phyloP scores from a whole-genome alignment of 257 asterid genomes.

The Lycium ferocissimum region DNA sequence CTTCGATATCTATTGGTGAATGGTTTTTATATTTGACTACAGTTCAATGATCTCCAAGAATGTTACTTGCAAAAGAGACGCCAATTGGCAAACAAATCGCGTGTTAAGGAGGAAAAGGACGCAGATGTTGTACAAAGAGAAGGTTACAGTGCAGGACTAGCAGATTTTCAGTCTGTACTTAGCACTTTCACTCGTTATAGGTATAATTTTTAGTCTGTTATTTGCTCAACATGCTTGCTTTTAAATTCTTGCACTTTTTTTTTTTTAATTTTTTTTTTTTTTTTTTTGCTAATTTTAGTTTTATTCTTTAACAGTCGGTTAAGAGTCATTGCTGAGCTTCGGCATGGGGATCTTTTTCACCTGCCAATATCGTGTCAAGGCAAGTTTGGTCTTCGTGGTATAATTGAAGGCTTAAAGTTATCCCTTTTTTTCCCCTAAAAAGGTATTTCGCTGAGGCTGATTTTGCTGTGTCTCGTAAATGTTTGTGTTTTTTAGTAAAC shows the following conservation, averaged over 20 bases:
- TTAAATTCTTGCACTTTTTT: slow-evolving; percentile 34
- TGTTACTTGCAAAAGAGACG: slow-evolving; percentile 84
- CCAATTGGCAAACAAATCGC: slow-evolving; percentile 49
- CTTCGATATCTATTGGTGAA: slow-evolving; percentile 33
- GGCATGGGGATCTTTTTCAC: slow-evolving; percentile 83
- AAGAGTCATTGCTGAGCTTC: slow-evolving; percentile 82
- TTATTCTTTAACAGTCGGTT: slow-evolving; percentile 65
- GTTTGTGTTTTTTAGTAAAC: not conserved
- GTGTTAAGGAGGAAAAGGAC: slow-evolving; percentile 53
- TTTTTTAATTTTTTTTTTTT: slow-evolving; percentile 3
- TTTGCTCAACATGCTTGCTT: slow-evolving; percentile 27
- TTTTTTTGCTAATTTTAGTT: not conserved
- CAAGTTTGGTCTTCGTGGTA: slow-evolving; percentile 36
- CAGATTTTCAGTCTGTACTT: slow-evolving; percentile 82
- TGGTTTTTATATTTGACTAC: slow-evolving; percentile 41
- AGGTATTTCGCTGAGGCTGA: not conserved
- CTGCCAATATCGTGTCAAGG: slow-evolving; percentile 92
- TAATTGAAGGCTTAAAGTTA: not conserved
- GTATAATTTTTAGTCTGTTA: slow-evolving; percentile 40
- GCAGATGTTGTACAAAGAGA: slow-evolving; percentile 50
- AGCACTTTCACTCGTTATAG: slow-evolving; percentile 85
- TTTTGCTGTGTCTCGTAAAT: not conserved
- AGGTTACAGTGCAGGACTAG: slow-evolving; percentile 75
- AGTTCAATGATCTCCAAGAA: slow-evolving; percentile 90
- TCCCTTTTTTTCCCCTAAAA: not conserved